Evolutionary conservation across 306 rosid species (phyloP).

Genomic region (Calophaca sinica): DNA sequence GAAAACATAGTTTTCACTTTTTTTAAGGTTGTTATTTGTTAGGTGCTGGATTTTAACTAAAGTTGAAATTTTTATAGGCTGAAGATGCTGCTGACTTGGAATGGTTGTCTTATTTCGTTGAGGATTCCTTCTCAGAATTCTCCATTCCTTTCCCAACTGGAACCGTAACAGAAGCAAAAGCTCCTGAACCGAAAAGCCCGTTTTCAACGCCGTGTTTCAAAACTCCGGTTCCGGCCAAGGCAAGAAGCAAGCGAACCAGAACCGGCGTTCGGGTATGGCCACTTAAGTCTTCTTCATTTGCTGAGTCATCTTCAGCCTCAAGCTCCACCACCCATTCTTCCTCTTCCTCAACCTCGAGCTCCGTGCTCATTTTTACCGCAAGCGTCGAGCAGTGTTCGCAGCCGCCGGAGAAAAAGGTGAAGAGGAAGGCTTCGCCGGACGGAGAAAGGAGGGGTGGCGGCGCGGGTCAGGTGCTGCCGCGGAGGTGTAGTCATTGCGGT

Average conservation of each 20-base stretch:
- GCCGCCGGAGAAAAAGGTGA: slow-evolving; percentile 52
- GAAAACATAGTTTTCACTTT: neutral
- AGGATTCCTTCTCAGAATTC: slow-evolving; percentile 78
- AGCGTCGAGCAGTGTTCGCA: slow-evolving; percentile 45
- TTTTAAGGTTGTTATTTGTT: neutral
- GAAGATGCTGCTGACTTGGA: slow-evolving; percentile 85
- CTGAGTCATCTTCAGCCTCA: slow-evolving; percentile 65
- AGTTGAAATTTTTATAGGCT: slow-evolving; percentile 60
- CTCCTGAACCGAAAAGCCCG: slow-evolving; percentile 19
- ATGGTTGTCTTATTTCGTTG: slow-evolving; percentile 92
- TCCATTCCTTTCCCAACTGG: slow-evolving; percentile 53
- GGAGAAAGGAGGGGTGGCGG: slow-evolving; percentile 8
- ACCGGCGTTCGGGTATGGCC: slow-evolving; percentile 85
- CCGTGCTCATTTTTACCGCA: slow-evolving; percentile 54
- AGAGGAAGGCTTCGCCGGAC: slow-evolving; percentile 42
- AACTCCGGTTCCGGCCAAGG: slow-evolving; percentile 77
- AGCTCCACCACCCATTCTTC: slow-evolving; percentile 50
- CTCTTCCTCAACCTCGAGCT: slow-evolving; percentile 53
- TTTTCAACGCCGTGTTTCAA: slow-evolving; percentile 55
- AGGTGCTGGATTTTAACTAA: slow-evolving; percentile 35
- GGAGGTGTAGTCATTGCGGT: slow-evolving; percentile 95
- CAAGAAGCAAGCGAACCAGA: slow-evolving; percentile 79
- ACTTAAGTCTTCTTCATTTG: slow-evolving; percentile 58
- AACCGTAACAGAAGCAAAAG: slow-evolving; percentile 12
- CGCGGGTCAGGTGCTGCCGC: slow-evolving; percentile 41